These are phyloP conservation scores for Leccinellum rugosiceps DNA, from an alignment of 768 basidiomycete species.

Conservation along the genomic window DNA sequence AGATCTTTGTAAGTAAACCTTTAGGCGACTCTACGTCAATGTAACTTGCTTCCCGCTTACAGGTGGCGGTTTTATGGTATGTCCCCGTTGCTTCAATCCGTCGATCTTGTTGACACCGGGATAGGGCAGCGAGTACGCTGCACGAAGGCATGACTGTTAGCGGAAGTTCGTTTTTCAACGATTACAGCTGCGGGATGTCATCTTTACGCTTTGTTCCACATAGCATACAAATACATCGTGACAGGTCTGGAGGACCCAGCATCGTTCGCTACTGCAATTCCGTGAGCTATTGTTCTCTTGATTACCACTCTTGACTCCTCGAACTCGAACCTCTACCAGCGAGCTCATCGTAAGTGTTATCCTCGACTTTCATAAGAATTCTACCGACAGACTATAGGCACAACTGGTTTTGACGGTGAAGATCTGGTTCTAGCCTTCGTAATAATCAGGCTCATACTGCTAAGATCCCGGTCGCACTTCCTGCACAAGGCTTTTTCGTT, in stretches of 20 bases:
- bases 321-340: neutral
- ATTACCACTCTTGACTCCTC: neutral
- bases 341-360: constrained; percentile 2
- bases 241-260: neutral
- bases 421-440: neutral
- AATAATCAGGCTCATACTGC: neutral
- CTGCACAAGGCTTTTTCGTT: constrained; percentile 8
- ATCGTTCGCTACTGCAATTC: neutral
- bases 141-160: constrained; percentile 2
- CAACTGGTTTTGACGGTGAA: constrained; percentile 3
- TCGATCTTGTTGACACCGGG: neutral
- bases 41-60: neutral
- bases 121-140: constrained; percentile 4
- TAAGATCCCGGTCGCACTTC: neutral
- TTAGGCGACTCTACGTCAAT: neutral
- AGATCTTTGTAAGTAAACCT: constrained; percentile 3
- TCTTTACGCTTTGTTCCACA: neutral
- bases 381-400: neutral
- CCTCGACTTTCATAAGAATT: neutral
- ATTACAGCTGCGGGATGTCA: too few relatives aligned
- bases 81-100: too few relatives aligned
- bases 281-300: neutral
- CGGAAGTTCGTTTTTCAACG: constrained; percentile 4
- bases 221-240: constrained; percentile 3
- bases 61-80: constrained; percentile 8